Percentiles rank a stretch among this genome's conserved stretches.
Conservation (phyloP, 1,284 basidiomycete species). For the Trametes sp. region DNA sequence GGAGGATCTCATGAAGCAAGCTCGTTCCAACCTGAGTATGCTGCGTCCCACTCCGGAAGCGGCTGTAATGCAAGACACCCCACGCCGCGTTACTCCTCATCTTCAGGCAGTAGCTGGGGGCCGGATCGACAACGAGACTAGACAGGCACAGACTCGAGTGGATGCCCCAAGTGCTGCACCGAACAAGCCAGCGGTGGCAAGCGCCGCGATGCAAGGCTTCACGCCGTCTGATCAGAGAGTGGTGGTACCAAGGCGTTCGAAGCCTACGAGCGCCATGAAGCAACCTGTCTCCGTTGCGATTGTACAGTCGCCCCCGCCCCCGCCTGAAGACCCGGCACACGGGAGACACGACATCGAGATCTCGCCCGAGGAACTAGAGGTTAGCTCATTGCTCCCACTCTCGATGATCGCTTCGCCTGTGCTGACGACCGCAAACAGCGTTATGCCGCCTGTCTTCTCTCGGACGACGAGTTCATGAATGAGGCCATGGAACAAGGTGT, state of each 20-base stretch:
- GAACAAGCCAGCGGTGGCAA: background rate
- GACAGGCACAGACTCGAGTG: background rate
- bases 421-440: background rate
- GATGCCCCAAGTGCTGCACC: background rate
- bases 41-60: background rate
- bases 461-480: constrained; percentile 22
- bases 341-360: background rate
- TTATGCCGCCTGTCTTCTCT: constrained; percentile 19
- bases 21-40: constrained; percentile 10
- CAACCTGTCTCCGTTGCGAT: background rate
- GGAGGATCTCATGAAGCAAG: constrained; percentile 40
- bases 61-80: background rate
- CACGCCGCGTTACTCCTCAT: background rate
- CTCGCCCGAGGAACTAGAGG: constrained; percentile 18
- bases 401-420: too few relatives aligned
- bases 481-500: constrained; percentile 14
- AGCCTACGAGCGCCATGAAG: background rate
- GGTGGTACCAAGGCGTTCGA: background rate
- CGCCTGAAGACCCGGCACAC: background rate
- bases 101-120: background rate
- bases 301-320: background rate
- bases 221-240: background rate
- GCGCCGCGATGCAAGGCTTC: background rate
- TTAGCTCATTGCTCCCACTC: background rate
- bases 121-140: background rate